phyloP scores from a whole-genome alignment of 257 asterid genomes.

The Penstemon newberryi region DNA sequence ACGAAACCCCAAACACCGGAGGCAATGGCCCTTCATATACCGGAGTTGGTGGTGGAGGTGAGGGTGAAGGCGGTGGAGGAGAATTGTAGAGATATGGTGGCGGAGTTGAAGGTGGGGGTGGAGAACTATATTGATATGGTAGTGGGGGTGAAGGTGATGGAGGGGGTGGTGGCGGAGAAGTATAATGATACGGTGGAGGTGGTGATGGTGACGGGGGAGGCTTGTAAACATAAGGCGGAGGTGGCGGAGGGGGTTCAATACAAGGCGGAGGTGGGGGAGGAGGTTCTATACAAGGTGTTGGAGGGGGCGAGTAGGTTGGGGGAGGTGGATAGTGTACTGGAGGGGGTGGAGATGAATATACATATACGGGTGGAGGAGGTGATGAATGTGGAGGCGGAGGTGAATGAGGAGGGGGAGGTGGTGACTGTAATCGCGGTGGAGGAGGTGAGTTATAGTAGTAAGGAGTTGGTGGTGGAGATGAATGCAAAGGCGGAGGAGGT shows the following conservation, averaged over 20 bases:
- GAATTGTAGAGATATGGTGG: conserved; percentile 41
- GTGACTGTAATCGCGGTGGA: neutral
- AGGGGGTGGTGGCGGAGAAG: conserved; percentile 33
- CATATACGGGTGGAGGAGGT: conserved; percentile 41
- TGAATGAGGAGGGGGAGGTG: conserved; percentile 30
- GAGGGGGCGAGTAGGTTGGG: conserved; percentile 50
- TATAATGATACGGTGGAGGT: conserved; percentile 43
- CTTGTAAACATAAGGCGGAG: conserved; percentile 60
- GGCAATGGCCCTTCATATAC: conserved; percentile 82
- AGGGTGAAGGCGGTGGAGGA: conserved; percentile 53
- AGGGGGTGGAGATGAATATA: conserved; percentile 45
- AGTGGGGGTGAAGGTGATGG: conserved; percentile 71
- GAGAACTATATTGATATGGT: conserved; percentile 41
- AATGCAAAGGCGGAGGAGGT: conserved; percentile 35
- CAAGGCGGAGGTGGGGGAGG: conserved; percentile 57
- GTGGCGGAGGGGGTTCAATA: conserved; percentile 61
- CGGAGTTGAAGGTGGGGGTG: conserved; percentile 51
- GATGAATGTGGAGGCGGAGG: conserved; percentile 35
- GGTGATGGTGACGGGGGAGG: conserved; percentile 53
- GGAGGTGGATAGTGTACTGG: conserved; percentile 51
- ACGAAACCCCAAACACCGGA: conserved; percentile 64
- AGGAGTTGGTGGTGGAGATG: conserved; percentile 49
- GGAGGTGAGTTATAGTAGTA: conserved; percentile 40
- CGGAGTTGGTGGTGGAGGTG: conserved; percentile 78
- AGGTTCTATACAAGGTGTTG: conserved; percentile 37